A percentile compares a stretch with the other conserved stretches of the same genome.
Evolutionary conservation across 768 basidiomycete species (phyloP).

Genomic region (Boletus fagicola): DNA sequence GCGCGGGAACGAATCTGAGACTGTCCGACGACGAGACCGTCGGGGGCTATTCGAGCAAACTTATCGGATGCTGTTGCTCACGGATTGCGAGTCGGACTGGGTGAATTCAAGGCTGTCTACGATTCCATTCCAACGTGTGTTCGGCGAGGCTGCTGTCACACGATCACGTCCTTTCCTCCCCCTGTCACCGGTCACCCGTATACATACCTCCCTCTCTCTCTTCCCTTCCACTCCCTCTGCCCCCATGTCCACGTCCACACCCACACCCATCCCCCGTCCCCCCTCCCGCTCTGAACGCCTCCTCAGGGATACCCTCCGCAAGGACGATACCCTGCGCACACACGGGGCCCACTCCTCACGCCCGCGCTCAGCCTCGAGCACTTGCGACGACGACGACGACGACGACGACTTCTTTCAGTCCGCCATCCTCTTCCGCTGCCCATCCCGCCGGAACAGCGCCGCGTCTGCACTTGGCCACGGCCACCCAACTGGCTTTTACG

Average conservation of each 20-base stretch:
- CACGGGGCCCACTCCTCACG: conserved; percentile 18
- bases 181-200: conserved; percentile 20
- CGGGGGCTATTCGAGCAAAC: not conserved
- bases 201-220: conserved; percentile 17
- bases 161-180: conserved; percentile 28
- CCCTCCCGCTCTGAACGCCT: conserved; percentile 55
- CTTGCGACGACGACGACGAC: conserved; percentile 22
- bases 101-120: not conserved
- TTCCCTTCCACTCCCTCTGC: conserved; percentile 13
- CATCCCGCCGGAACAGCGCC: conserved; percentile 23
- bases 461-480: conserved; percentile 14
- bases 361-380: conserved; percentile 28
- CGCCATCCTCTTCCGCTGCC: conserved; percentile 26
- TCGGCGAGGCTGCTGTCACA: conserved; percentile 21
- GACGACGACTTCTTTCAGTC: conserved; percentile 32
- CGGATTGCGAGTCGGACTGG: not conserved
- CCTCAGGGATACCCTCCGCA: conserved; percentile 55
- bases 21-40: not conserved
- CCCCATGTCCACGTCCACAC: conserved; percentile 15
- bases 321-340: conserved; percentile 41
- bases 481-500: conserved; percentile 23
- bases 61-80: not conserved
- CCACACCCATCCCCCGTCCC: conserved; percentile 32
- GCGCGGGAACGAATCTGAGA: not conserved
- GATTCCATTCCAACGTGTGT: conserved; percentile 8